Evolutionary conservation across 768 basidiomycete genomes (phyloP).

Genomic region (Lactarius akahatsu): DNA sequence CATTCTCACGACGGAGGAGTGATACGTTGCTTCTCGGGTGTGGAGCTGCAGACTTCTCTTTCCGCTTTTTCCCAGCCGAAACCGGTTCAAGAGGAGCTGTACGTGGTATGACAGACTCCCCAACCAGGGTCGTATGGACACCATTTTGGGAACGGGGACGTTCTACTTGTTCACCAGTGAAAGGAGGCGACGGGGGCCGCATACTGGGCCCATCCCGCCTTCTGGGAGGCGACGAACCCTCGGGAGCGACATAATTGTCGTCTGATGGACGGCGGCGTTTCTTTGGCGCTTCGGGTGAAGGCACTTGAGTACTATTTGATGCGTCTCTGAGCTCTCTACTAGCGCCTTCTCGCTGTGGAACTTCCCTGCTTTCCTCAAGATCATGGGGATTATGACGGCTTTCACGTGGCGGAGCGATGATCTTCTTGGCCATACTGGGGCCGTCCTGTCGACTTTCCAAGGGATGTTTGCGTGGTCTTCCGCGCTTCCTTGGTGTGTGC

Average conservation of each 20-base stretch:
- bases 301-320: slow-evolving; percentile 6
- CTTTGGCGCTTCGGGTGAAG: slow-evolving; percentile 31
- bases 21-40: slow-evolving; percentile 65
- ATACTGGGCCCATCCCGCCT: slow-evolving; percentile 30
- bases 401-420: neutral
- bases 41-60: slow-evolving; percentile 12
- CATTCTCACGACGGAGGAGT: slow-evolving; percentile 76
- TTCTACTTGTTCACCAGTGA: neutral
- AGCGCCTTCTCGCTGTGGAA: neutral
- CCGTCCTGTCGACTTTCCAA: slow-evolving; percentile 28
- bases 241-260: slow-evolving; percentile 15
- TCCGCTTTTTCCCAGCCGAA: slow-evolving; percentile 26
- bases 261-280: slow-evolving; percentile 42
- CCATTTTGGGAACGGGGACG: neutral
- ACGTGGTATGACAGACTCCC: neutral
- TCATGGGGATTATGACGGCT: neutral
- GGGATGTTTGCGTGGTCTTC: slow-evolving; percentile 36
- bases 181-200: slow-evolving; percentile 2
- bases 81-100: neutral
- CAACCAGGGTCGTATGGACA: neutral
- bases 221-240: slow-evolving; percentile 6
- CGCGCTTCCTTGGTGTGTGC: slow-evolving; percentile 38
- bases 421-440: slow-evolving; percentile 20
- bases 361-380: neutral
- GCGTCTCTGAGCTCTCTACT: neutral